Base-by-base conservation (phyloP, 2,329 filamentous ascomycete genomes). In the Talaromyces sp. region DNA sequence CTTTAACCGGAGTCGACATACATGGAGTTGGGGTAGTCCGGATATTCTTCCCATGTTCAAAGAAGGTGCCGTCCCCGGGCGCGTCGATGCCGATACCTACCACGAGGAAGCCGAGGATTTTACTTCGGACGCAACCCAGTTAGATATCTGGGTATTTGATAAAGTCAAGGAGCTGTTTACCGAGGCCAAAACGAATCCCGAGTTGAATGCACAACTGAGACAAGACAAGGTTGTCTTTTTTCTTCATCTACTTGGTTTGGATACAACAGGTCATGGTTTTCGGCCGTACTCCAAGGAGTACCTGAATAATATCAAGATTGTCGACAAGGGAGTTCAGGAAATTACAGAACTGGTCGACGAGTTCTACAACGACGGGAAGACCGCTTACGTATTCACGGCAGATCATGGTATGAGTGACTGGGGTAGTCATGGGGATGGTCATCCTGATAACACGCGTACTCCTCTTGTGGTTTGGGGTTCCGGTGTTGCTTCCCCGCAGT, bases 341-440 rank as follows among this genome's bases (percentile, higher is more conserved):
- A 88, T 96, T 52, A 87, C 88, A 0, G 81, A 88, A 62, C 70
- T 96, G 56, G 86, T 97, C 52, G 85, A 96, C 36, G 83, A 88
- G 11, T 99, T 97, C 70, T 99, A 97, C 67, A 81, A 77, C 5
- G 87, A 91, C 65, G 84, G 85, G 63, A 87, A 94, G 72, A 97
- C 94, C 0, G 91, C 95, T 0, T 99, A 93, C 70, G 84, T 99
- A 15, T 99, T 99, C 70, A 99, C 95, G 1, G 94, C 94, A 7
- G 94, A 99, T 69, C 94, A 99, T 72, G 94, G 94, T 17, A 99
- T 99, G 94, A 97, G 91, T 69, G 94, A 99, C 73, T 97, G 89
- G 87, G 94, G 95, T n/a, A 97, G 92, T 66, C 95, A 99, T 71
- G 95, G 95, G 37, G 94, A 99, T 72, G 94, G 94, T 7, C 92